Evolutionary conservation across 805 yeast species (phyloP).

Genomic region (Cyberlindnera nakhonratchasimensis): DNA sequence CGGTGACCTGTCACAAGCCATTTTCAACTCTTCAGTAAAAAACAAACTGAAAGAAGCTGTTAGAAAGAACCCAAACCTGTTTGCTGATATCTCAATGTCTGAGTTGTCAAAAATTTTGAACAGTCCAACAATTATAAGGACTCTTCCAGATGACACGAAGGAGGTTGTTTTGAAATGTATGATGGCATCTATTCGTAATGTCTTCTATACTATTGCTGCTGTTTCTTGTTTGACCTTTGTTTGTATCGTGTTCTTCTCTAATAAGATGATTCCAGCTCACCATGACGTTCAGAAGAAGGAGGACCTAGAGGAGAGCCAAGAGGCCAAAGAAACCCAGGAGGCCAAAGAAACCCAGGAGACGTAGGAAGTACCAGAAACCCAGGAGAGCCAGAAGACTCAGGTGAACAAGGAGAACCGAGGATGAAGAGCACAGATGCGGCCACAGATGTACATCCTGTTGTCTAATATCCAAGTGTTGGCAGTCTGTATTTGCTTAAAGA

Average conservation of each 20-base stretch:
- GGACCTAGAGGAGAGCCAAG: constrained; percentile 6
- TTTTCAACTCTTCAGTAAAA: constrained; percentile 32
- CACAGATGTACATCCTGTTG: no score
- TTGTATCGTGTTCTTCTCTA: constrained; percentile 36
- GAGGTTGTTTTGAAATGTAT: constrained; percentile 21
- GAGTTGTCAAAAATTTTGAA: constrained; percentile 1
- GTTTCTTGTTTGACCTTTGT: constrained; percentile 34
- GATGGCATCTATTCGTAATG: constrained; percentile 38
- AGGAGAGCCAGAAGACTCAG: neutral
- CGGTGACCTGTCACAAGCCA: constrained; percentile 35
- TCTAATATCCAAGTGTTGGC: no score
- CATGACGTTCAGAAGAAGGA: constrained; percentile 7
- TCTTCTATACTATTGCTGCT: constrained; percentile 40
- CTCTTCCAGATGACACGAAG: constrained; percentile 8
- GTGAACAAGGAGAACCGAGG: no score
- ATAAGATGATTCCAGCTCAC: constrained; percentile 38
- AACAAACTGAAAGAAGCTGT: constrained; percentile 13
- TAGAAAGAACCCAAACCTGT: neutral
- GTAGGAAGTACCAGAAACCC: neutral
- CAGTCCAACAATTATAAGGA: constrained; percentile 5
- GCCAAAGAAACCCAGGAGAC: neutral
- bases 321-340: neutral
- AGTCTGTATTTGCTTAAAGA: no score
- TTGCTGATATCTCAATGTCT: neutral
- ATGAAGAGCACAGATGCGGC: no score